These are phyloP conservation scores for Fomes fomentarius DNA, from an alignment of 1,284 basidiomycete genomes.

Conservation along the genomic window DNA sequence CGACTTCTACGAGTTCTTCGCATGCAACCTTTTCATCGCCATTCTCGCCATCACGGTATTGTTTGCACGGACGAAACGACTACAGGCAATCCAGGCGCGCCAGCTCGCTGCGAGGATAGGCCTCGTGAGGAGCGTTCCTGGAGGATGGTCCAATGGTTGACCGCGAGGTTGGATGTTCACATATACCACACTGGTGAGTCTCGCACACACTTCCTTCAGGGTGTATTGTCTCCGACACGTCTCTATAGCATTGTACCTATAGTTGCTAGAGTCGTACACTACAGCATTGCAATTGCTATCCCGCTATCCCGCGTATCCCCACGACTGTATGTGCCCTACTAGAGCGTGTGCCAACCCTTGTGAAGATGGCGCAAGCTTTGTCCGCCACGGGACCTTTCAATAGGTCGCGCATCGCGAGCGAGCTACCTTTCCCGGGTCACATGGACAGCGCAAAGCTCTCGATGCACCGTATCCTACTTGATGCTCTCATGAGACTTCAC, in stretches of 20 bases:
- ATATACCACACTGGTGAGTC: slow-evolving; percentile 13
- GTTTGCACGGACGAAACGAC: slow-evolving; percentile 65
- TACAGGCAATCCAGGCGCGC: slow-evolving; percentile 75
- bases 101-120: slow-evolving; percentile 86
- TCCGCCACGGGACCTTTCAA: neutral
- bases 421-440: no score
- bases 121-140: slow-evolving; percentile 40
- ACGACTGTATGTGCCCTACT: neutral
- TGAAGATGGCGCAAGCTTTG: neutral
- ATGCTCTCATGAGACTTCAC: neutral
- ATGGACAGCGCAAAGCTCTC: no score
- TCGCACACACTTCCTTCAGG: no score
- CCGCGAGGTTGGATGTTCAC: neutral
- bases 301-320: neutral
- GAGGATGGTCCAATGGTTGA: slow-evolving; percentile 29
- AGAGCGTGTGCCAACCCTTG: neutral
- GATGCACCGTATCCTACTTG: no score
- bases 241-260: slow-evolving; percentile 5
- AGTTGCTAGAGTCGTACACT: slow-evolving; percentile 8
- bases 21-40: slow-evolving; percentile 77
- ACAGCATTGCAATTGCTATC: slow-evolving; percentile 8
- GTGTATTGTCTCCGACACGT: neutral
- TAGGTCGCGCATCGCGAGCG: neutral
- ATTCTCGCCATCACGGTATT: slow-evolving; percentile 66
- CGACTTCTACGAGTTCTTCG: slow-evolving; percentile 89